These are phyloP conservation scores for Cryptosporidium sp. DNA, from an alignment of 169 alveolate genomes.

Conservation along the genomic window DNA sequence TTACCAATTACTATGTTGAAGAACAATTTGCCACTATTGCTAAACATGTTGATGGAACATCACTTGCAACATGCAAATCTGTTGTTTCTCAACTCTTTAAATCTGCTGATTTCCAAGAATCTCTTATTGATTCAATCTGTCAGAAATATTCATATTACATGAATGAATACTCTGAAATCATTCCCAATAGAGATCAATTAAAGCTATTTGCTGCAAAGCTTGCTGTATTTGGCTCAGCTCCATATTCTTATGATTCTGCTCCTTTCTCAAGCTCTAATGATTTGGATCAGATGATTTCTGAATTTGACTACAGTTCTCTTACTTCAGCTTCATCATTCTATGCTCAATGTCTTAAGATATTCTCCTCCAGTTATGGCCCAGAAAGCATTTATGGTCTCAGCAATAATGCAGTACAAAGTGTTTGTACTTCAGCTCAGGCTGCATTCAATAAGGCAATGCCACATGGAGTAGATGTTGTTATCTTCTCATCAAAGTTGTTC, in stretches of 20 bases:
- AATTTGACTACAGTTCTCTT: constrained; percentile 20
- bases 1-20: constrained; percentile 62
- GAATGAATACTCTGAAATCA: background rate
- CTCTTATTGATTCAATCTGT: constrained; percentile 42
- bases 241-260: constrained; percentile 65
- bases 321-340: constrained; percentile 50
- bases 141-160: background rate
- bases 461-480: constrained; percentile 70
- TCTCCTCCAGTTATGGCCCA: constrained; percentile 52
- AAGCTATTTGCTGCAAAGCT: constrained; percentile 46
- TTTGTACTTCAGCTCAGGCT: constrained; percentile 59
- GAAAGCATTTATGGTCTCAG: constrained; percentile 57
- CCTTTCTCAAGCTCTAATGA: constrained; percentile 48
- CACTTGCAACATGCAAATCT: constrained; percentile 32
- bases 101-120: constrained; percentile 55
- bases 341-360: constrained; percentile 49
- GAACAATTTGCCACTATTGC: constrained; percentile 54
- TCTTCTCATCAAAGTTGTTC: constrained; percentile 61
- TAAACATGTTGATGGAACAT: constrained; percentile 18
- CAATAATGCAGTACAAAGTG: constrained; percentile 57
- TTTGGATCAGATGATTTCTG: constrained; percentile 68
- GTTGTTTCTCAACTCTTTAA: constrained; percentile 58
- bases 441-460: constrained; percentile 46
- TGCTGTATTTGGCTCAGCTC: constrained; percentile 54
- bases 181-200: background rate